phyloP scores from a whole-genome alignment of 176 grass and related monocot genomes.

The Bonia amplexicaulis region DNA sequence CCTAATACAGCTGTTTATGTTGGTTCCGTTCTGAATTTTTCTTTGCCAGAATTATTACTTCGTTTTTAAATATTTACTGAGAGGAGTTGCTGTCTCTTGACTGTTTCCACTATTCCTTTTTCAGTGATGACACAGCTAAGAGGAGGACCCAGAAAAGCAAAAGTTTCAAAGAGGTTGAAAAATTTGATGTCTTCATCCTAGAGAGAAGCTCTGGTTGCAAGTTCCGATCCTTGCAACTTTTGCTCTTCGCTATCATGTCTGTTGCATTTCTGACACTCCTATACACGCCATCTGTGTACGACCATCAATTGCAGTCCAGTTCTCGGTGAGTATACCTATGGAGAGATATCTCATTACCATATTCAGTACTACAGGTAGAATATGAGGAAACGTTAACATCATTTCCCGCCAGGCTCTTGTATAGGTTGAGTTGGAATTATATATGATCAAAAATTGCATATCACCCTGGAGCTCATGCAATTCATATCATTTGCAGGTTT shows the following conservation, averaged over 20 bases:
- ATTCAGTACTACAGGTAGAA: neutral
- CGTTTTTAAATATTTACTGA: neutral
- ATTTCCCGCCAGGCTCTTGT: neutral
- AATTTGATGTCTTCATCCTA: slow-evolving; percentile 61
- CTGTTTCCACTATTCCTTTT: slow-evolving; percentile 25
- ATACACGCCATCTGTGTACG: slow-evolving; percentile 69
- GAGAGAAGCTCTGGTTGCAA: slow-evolving; percentile 69
- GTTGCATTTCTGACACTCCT: slow-evolving; percentile 72
- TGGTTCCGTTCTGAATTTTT: neutral
- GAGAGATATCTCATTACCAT: neutral
- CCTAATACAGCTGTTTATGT: neutral
- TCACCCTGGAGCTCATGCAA: slow-evolving; percentile 9
- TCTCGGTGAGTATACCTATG: slow-evolving; percentile 48
- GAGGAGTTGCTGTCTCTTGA: slow-evolving; percentile 7
- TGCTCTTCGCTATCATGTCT: slow-evolving; percentile 78
- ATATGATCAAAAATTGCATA: neutral
- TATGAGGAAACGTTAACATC: neutral
- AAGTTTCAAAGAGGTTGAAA: slow-evolving; percentile 79
- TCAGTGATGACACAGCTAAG: slow-evolving; percentile 65
- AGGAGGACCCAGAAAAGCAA: slow-evolving; percentile 66
- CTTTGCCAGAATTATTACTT: slow-evolving; percentile 1
- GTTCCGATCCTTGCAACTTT: slow-evolving; percentile 69
- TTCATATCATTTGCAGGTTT: slow-evolving; percentile 50
- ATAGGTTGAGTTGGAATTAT: neutral
- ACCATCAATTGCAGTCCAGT: slow-evolving; percentile 55